Percentiles rank a stretch among this genome's conserved stretches.
phyloP scores from a whole-genome alignment of 2,329 filamentous ascomycete genomes.

The Davidsoniella virescens region DNA sequence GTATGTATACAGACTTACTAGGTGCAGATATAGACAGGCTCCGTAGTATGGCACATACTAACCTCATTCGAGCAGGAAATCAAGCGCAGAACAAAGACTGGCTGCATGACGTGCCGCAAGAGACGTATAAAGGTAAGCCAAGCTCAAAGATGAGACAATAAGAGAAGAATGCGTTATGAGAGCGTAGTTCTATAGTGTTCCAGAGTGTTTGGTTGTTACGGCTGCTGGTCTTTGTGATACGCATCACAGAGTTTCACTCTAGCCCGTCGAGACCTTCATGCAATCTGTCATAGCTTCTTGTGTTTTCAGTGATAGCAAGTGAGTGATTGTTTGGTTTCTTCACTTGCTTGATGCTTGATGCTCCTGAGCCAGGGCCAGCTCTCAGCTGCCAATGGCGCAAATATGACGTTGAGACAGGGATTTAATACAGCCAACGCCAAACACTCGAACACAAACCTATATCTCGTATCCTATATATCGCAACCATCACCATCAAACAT shows the following conservation, averaged over 20 bases:
- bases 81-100: constrained; percentile 45
- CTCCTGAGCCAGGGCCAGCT: neutral
- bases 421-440: neutral
- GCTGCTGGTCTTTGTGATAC: neutral
- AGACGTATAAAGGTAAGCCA: constrained; percentile 40
- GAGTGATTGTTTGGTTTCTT: no score
- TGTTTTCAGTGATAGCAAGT: neutral
- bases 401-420: constrained; percentile 1
- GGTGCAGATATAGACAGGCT: neutral
- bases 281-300: constrained; percentile 6
- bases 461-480: neutral
- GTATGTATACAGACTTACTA: constrained; percentile 21
- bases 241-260: neutral
- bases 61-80: constrained; percentile 31
- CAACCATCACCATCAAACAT: neutral
- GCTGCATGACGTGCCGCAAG: constrained; percentile 46
- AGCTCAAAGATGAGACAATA: no score
- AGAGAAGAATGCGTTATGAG: no score
- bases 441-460: neutral
- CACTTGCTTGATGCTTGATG: neutral
- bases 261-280: neutral
- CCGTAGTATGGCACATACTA: constrained; percentile 8
- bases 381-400: constrained; percentile 11
- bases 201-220: neutral
- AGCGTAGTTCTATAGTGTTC: no score